Evolutionary conservation across 768 basidiomycete species (phyloP).

Genomic region (Asterophora parasitica): DNA sequence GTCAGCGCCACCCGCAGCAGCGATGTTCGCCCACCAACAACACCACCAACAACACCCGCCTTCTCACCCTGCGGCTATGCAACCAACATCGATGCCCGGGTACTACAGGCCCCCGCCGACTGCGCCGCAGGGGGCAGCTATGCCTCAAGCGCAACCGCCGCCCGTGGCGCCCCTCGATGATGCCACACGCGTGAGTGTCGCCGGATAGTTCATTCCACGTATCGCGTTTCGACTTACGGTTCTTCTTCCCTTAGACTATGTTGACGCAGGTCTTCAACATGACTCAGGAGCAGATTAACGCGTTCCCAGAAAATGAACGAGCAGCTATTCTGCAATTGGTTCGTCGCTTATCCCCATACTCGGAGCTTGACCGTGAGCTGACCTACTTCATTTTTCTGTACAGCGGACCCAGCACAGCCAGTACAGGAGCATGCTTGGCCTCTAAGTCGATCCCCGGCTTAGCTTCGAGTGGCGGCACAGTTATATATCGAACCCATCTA

Average conservation of each 20-base stretch:
- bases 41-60: slow-evolving; percentile 19
- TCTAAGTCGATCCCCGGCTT: background rate
- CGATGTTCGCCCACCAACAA: slow-evolving; percentile 28
- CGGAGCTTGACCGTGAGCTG: background rate
- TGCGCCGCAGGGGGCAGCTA: slow-evolving; percentile 23
- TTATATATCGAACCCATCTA: slow-evolving; percentile 3
- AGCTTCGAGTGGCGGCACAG: background rate
- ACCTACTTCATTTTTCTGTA: slow-evolving; percentile 2
- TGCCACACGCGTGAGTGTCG: slow-evolving; percentile 37
- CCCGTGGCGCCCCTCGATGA: slow-evolving; percentile 39
- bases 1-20: slow-evolving; percentile 26
- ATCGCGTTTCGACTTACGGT: background rate
- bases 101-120: slow-evolving; percentile 32
- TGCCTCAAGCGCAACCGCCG: slow-evolving; percentile 23
- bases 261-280: slow-evolving; percentile 81
- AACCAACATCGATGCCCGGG: slow-evolving; percentile 22
- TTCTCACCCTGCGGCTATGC: slow-evolving; percentile 19
- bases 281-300: slow-evolving; percentile 78
- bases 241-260: slow-evolving; percentile 55
- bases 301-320: slow-evolving; percentile 72
- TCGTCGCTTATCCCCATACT: slow-evolving; percentile 8
- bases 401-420: slow-evolving; percentile 39
- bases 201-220: background rate
- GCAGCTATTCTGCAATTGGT: slow-evolving; percentile 80
- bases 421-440: slow-evolving; percentile 29